Conservation (phyloP, 441 rosid genomes). For the Sinapis alba region DNA sequence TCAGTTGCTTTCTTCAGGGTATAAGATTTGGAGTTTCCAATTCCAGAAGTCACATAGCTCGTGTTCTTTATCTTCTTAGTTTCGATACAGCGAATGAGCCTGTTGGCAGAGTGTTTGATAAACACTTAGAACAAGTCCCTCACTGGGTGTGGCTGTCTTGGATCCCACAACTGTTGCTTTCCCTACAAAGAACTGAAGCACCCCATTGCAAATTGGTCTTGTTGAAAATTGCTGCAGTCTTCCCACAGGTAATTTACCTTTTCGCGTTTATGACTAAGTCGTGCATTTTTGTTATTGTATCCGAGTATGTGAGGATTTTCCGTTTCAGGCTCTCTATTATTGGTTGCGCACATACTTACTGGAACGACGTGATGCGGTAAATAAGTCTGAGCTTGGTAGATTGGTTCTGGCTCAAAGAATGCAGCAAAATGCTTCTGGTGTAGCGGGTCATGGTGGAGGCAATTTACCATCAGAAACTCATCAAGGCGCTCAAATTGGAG, state of each 20-base stretch:
- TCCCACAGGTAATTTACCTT: conserved; percentile 71
- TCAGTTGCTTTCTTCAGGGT: conserved; percentile 96
- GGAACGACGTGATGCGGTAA: conserved; percentile 96
- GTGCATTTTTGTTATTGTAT: conserved; percentile 8
- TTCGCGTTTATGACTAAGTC: background rate
- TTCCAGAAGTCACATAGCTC: conserved; percentile 93
- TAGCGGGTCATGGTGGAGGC: conserved; percentile 63
- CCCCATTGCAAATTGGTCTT: conserved; percentile 93
- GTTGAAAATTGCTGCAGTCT: conserved; percentile 76
- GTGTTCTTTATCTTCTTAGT: conserved; percentile 88
- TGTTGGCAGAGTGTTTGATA: conserved; percentile 92
- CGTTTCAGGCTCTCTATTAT: conserved; percentile 89
- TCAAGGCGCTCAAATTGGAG: conserved; percentile 60
- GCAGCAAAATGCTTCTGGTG: conserved; percentile 72
- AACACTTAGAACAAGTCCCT: conserved; percentile 86
- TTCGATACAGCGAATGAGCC: conserved; percentile 86
- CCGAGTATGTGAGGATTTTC: conserved; percentile 25
- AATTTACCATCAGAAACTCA: conserved; percentile 65
- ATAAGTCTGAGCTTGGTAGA: conserved; percentile 80
- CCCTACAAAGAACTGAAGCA: conserved; percentile 94
- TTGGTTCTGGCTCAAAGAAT: conserved; percentile 86
- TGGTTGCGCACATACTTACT: conserved; percentile 98
- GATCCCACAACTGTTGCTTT: conserved; percentile 95
- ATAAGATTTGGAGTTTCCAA: conserved; percentile 90
- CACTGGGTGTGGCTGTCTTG: conserved; percentile 98